Base-by-base conservation (phyloP, 768 basidiomycete species). In the Panaeolus cyanescens region DNA sequence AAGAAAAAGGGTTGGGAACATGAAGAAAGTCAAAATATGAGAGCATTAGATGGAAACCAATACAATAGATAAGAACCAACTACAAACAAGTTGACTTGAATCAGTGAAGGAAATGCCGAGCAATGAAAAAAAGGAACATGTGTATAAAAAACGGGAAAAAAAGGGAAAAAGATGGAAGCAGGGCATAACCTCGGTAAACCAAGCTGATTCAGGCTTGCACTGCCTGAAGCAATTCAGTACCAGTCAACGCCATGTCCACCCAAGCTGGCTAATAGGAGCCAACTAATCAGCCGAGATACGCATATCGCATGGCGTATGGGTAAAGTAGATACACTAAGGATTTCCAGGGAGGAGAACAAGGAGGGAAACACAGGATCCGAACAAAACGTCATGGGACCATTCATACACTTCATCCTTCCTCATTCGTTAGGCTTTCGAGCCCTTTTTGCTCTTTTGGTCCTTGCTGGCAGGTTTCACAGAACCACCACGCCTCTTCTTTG, bases 401-500 rank as follows among this genome's bases (percentile, higher is more conserved):
- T 50, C 45, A 28, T 50, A 50, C 45, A 50, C 25, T 50, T 50
- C 22, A 28, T 50, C 13, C 45, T 50, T 25, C 39, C 32, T 28
- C 30, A 42, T 50, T 55, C 15, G 34, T 68, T 62, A 71, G 61
- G 65, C 70, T 61, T 70, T 70, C 53, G 65, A 66, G 62, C 65
- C 74, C 66, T 75, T 76, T 66, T 75, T 74, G 45, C 64, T 62
- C 50, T 68, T 62, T 59, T 70, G 39, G 39, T 42, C 39, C 19
- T 42, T 70, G 40, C 62, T 55, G 33, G 58, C 54, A 55, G 72
- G 70, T 39, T 70, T 68, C 36, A 45, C 65, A 15, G 70, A 72
- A 10, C 62, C 67, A 50, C 59, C 66, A 19, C 71, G 65, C 34
- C 67, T 68, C 65, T 77, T 75, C 68, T 79, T 78, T 28, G 70